These are phyloP conservation scores for Botrytis elliptica DNA, from an alignment of 2,329 filamentous ascomycete genomes.

Conservation along the genomic window DNA sequence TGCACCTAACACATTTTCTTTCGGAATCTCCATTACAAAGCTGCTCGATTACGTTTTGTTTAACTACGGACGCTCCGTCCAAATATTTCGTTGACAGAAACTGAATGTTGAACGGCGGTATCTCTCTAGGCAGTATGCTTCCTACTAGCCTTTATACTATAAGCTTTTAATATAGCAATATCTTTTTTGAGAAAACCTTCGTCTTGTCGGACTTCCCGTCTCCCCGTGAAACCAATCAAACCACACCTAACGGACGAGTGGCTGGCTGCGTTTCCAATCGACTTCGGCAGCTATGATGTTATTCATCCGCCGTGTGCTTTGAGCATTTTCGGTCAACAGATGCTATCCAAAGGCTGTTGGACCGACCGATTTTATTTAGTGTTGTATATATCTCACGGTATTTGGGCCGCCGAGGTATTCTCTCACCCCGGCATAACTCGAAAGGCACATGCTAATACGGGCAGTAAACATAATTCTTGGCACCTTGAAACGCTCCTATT, in stretches of 20 bases:
- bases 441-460: neutral
- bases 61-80: neutral
- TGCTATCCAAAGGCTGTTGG: neutral
- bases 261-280: neutral
- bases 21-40: neutral
- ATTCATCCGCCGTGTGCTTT: neutral
- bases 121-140: neutral
- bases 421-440: neutral
- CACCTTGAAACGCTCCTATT: neutral
- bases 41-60: neutral
- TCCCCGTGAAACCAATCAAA: neutral
- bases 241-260: neutral
- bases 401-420: neutral
- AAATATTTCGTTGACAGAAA: neutral
- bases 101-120: neutral
- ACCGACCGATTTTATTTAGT: neutral
- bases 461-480: neutral
- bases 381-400: neutral
- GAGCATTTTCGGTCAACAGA: neutral
- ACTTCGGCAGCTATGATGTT: neutral
- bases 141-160: neutral
- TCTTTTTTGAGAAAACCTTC: neutral
- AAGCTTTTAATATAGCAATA: neutral
- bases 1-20: neutral
- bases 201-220: neutral